phyloP scores from a whole-genome alignment of 1,139 yeast species.

The Zygosaccharomyces sapae region DNA sequence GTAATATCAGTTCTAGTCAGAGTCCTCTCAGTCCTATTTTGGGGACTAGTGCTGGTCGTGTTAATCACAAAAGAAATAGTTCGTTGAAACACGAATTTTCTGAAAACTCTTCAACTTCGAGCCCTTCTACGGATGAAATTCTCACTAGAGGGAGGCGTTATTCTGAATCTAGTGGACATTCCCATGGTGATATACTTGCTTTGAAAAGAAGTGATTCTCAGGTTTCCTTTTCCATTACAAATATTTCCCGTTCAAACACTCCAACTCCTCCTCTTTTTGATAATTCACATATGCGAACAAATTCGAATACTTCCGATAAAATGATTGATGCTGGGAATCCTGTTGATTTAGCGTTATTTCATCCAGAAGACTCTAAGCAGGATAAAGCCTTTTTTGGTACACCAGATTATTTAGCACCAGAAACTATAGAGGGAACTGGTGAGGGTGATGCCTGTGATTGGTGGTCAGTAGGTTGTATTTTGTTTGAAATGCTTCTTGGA shows the following conservation, averaged over 20 bases:
- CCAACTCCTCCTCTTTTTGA: slow-evolving; percentile 26
- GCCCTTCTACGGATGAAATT: slow-evolving; percentile 10
- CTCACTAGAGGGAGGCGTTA: slow-evolving; percentile 11
- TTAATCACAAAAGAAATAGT: slow-evolving; percentile 9
- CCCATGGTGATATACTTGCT: slow-evolving; percentile 40
- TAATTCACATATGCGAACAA: slow-evolving; percentile 14
- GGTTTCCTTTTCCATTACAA: slow-evolving; percentile 28
- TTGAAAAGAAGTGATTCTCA: slow-evolving; percentile 33
- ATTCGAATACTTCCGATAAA: slow-evolving; percentile 12
- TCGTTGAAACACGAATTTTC: slow-evolving; percentile 8
- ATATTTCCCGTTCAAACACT: slow-evolving; percentile 30
- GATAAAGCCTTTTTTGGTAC: slow-evolving; percentile 82
- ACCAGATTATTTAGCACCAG: slow-evolving; percentile 97
- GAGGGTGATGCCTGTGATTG: slow-evolving; percentile 91
- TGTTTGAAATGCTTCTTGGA: slow-evolving; percentile 89
- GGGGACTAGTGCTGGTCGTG: not conserved
- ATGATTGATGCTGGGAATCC: slow-evolving; percentile 9
- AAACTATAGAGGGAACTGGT: slow-evolving; percentile 79
- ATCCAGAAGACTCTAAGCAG: slow-evolving; percentile 51
- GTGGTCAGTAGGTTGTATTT: slow-evolving; percentile 98
- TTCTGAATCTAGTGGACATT: slow-evolving; percentile 34
- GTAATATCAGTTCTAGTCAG: slow-evolving; percentile 10
- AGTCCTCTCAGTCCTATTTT: slow-evolving; percentile 8
- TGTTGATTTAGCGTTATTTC: slow-evolving; percentile 56
- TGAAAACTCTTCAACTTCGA: slow-evolving; percentile 9